Base-by-base conservation (phyloP, 768 basidiomycete species). In the Naganishia friedmannii region DNA sequence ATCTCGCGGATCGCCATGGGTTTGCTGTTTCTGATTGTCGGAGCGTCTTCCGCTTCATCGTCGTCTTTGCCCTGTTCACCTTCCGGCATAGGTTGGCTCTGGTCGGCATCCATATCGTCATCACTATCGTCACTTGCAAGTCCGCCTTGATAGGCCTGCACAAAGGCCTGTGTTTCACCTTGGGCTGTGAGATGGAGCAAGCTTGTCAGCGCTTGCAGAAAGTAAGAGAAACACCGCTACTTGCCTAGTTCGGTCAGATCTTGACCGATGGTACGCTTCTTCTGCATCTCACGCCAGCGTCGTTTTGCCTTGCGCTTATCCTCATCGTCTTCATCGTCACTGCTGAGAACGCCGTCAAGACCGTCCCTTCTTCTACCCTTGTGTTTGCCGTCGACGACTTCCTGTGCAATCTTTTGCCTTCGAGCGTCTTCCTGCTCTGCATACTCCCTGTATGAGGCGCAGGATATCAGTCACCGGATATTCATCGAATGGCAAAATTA, bases 331-430 rank as follows among this genome's bases (percentile, higher is more conserved):
- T 66, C 65, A 10, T 51, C 46, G 31, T 66, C 65, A 39, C 46
- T 53, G 53, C 65, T 54, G n/a, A 66, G 53, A 21, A 53, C 65
- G 5, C 65, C 65, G 28, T 53, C 48, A 23, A 53, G 48, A 7
- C 65, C 65, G 29, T 66, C 65, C 17, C 65, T 29, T 17, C 53
- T n/a, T 28, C 42, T 66, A 26, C 65, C 65, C 53, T 54, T 66
- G 53, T 53, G 34, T 66, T 66, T 66, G 32, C 65, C 65, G 9
- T 66, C 65, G 31, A 66, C 39, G 65, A 54, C 65, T n/a, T 66
- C 65, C n/a, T 66, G 65, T 6, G 65, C 65, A 39, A 66, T 66
- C 34, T 66, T 66, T 19, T 66, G 65, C 46, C 65, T 51, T 66
- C 53, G 46, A 39, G 65, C 65, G 48, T 66, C 65, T 34, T 66